These are phyloP conservation scores for Bolboschoenus planiculmis DNA, from an alignment of 176 grass and related monocot genomes.

Conservation along the genomic window DNA sequence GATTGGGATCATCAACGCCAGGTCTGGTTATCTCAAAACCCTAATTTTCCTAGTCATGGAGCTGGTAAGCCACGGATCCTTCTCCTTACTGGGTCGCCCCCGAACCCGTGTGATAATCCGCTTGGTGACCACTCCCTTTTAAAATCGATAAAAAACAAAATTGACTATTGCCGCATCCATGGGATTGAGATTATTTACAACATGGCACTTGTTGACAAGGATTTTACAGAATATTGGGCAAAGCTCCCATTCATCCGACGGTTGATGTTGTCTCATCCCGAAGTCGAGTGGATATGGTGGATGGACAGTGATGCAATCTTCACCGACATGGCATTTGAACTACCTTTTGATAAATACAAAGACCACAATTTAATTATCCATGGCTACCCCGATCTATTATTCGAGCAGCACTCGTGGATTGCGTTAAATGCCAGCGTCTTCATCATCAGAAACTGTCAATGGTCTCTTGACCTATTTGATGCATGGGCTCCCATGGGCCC, in stretches of 20 bases:
- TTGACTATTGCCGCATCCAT: conserved; percentile 32
- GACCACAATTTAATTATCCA: conserved; percentile 34
- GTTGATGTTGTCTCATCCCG: conserved; percentile 36
- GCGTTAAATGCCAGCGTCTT: conserved; percentile 30
- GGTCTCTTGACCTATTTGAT: conserved; percentile 30
- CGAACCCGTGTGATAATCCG: background rate
- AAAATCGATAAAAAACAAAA: conserved; percentile 24
- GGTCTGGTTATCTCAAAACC: conserved; percentile 20
- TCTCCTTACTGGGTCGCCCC: conserved; percentile 21
- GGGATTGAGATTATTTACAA: conserved; percentile 36
- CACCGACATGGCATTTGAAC: conserved; percentile 36
- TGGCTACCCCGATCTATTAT: conserved; percentile 29
- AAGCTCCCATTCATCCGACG: conserved; percentile 31
- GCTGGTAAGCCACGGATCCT: conserved; percentile 18
- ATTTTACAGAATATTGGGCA: conserved; percentile 29
- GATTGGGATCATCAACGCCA: conserved; percentile 26
- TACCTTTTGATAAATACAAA: conserved; percentile 19
- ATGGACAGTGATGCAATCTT: conserved; percentile 46
- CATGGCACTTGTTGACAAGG: conserved; percentile 26
- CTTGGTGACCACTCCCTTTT: background rate
- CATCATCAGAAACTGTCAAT: conserved; percentile 34
- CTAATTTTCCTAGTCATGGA: conserved; percentile 17
- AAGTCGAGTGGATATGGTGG: conserved; percentile 85
- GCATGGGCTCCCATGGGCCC: conserved; percentile 32
- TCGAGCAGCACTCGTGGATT: conserved; percentile 38